Evolutionary conservation across 2,329 filamentous ascomycete genomes (phyloP), one percentile per base, ranked within the genome.

Genomic region (Geosmithia morbida): DNA sequence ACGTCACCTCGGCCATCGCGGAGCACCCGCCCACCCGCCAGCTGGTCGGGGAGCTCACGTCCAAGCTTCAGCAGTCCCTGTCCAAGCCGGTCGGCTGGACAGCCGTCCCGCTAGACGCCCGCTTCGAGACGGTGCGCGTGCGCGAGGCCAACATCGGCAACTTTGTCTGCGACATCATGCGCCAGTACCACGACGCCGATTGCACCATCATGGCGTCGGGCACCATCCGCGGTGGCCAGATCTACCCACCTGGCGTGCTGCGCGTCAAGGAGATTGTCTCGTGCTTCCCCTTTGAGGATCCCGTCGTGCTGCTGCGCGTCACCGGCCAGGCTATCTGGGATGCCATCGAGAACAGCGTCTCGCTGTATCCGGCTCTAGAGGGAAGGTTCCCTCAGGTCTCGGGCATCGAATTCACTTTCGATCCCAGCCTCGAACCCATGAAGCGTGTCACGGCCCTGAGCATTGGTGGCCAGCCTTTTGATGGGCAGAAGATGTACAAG

Each of bases 241-340:
- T 95, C 30, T 95, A 94, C 56, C 80, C 87, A 0, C 85, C 87
- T 0, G 88, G 88, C 0, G 70, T 88, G 0, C 67, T 95, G 7
- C 71, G 81, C 20, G 67, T 94, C 50, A 86, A 86, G 57, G 87
- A 94, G 56, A 77, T 94, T n/a, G 77, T 88, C 49, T 85, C 85
- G 46, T 94, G 87, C 58, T 95, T 95, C 54, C 89, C 89, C 0
- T 95, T 96, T 55, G 88, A 95, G 59, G 88, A 95, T 52, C 87
- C 88, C 0, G 84, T 89, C 1, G 83, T 95, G 0, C 77, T 94
- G 3, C 69, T 95, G 50, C 76, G 74, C 33, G 72, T 87, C 4
- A 79, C 69, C 0, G 89, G 89, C 0, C 70, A 78, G 54, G 83
- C 81, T 1, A 77, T 96, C 30, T 70, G 81, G 56, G 81, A 79